Evolutionary conservation across 2,329 filamentous ascomycete genomes (phyloP), one percentile per base, ranked within the genome.

Genomic region (Byssoonygena ceratinophila): DNA sequence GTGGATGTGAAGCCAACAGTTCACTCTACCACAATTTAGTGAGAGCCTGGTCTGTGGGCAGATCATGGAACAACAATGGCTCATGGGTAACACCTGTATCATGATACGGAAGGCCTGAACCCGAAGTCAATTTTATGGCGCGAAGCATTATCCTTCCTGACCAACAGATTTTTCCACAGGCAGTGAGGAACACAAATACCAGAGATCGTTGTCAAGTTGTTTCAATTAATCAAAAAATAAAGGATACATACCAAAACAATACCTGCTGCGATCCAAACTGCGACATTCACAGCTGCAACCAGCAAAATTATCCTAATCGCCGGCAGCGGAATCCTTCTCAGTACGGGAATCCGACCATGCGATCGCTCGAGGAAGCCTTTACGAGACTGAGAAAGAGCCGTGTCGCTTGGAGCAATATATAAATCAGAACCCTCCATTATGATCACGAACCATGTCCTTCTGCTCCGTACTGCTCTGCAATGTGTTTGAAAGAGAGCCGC

Each of bases 181-280:
- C 18, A 23, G 18, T n/a, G n/a, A n/a, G n/a, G n/a, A n/a, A n/a
- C n/a, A n/a, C 11, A 1, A 23, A 36, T 16, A 22, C 16, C 27
- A 41, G 20, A 41, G 16, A n/a, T 16, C 20, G 20, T 14, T 44
- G 11, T 23, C 41, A 44, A 20, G 2, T 5, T 11, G n/a, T n/a
- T n/a, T n/a, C n/a, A n/a, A n/a, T n/a, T n/a, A n/a, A n/a, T n/a
- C n/a, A n/a, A n/a, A n/a, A n/a, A n/a, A n/a, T n/a, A n/a, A n/a
- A n/a, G n/a, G n/a, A n/a, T n/a, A 61, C 71, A 45, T 69, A 79
- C 77, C 59, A 82, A 61, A 2, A 83, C 74, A 56, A 82, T 73
- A 8, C 74, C 79, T 8, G 76, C 75, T 20, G 73, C 76, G 46
- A 75, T 70, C 80, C 80, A 83, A 7, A 79, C 76, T 1, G 79